These are phyloP conservation scores for Chlamydomonas incerta DNA, from an alignment of 139 green algal genomes.

Conservation along the genomic window DNA sequence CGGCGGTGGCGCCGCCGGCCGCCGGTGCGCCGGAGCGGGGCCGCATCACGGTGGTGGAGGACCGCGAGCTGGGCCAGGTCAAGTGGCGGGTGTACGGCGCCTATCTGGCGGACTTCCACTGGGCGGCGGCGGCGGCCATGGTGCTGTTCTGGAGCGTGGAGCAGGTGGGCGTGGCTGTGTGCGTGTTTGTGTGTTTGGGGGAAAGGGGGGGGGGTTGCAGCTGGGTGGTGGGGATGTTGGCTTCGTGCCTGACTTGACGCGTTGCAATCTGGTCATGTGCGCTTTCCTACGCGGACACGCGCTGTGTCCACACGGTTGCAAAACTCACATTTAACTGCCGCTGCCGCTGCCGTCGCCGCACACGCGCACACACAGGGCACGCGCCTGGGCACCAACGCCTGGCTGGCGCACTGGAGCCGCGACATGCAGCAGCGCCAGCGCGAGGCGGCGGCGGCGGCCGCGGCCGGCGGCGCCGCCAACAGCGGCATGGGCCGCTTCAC, in stretches of 20 bases:
- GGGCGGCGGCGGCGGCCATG: not conserved
- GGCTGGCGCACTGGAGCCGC: slow-evolving; percentile 31
- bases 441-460: too few relatives aligned
- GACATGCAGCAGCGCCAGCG: not conserved
- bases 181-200: too few relatives aligned
- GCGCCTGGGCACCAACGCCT: slow-evolving; percentile 29
- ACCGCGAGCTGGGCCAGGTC: slow-evolving; percentile 54
- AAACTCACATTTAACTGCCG: too few relatives aligned
- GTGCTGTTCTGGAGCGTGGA: slow-evolving; percentile 16
- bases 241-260: too few relatives aligned
- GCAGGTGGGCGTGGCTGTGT: slow-evolving; percentile 17
- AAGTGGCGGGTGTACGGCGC: slow-evolving; percentile 32
- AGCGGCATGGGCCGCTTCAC: slow-evolving; percentile 1
- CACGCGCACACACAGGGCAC: not conserved
- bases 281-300: too few relatives aligned
- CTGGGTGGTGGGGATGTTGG: too few relatives aligned
- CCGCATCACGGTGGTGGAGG: slow-evolving; percentile 56
- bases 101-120: slow-evolving; percentile 8
- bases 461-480: not conserved
- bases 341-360: too few relatives aligned
- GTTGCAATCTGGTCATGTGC: too few relatives aligned
- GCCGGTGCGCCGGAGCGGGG: not conserved
- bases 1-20: not conserved
- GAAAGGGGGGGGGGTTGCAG: too few relatives aligned
- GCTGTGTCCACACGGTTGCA: too few relatives aligned